These are phyloP conservation scores for Aquilaria malaccensis DNA, from an alignment of 345 rosid species.

Conservation along the genomic window DNA sequence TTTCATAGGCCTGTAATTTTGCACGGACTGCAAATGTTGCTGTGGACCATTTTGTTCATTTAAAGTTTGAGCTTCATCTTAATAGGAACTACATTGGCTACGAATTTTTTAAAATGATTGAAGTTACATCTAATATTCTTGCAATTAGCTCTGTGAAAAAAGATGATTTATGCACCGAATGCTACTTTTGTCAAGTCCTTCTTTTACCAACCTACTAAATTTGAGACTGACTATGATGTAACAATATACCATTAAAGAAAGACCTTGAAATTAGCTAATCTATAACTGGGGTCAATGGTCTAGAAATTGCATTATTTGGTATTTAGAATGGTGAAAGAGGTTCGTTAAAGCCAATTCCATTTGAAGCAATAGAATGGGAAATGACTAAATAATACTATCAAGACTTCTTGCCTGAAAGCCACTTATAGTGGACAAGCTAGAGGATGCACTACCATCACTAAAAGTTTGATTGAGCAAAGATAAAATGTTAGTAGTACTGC, in stretches of 20 bases:
- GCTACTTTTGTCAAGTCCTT: conserved; percentile 51
- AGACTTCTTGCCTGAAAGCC: conserved; percentile 41
- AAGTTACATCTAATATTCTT: conserved; percentile 41
- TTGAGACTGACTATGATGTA: conserved; percentile 44
- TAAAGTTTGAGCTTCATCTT: conserved; percentile 57
- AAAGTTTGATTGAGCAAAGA: conserved; percentile 54
- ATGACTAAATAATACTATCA: conserved; percentile 48
- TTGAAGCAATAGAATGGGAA: conserved; percentile 45
- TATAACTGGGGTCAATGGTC: conserved; percentile 44
- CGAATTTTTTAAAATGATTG: conserved; percentile 40
- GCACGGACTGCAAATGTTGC: conserved; percentile 38
- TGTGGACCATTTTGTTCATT: conserved; percentile 46
- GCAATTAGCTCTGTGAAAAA: conserved; percentile 37
- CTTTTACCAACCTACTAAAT: conserved; percentile 43
- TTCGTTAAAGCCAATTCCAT: conserved; percentile 50
- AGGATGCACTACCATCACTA: conserved; percentile 46
- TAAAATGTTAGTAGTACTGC: conserved; percentile 46
- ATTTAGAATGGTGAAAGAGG: conserved; percentile 41
- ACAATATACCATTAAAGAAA: conserved; percentile 30
- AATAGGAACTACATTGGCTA: conserved; percentile 39
- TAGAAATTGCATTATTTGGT: conserved; percentile 41
- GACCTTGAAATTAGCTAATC: conserved; percentile 46
- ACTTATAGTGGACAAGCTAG: conserved; percentile 35
- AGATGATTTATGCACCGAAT: conserved; percentile 53
- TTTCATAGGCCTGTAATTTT: conserved; percentile 46